Evolutionary conservation across 2,329 filamentous ascomycete species (phyloP).

Genomic region (Pseudogymnoascus sp.): DNA sequence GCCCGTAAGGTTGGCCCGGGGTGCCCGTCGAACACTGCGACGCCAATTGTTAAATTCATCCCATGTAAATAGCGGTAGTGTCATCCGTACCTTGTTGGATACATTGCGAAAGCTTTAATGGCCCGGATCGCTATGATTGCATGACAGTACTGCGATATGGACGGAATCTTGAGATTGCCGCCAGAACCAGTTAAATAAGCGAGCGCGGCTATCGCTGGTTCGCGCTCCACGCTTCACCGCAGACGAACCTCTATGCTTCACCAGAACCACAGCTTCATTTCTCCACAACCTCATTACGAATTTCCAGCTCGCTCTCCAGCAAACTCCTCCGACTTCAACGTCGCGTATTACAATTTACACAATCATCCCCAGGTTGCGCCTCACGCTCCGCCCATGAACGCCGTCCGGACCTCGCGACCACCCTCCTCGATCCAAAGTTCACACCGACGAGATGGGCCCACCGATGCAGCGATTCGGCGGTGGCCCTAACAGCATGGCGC

Average conservation of each 20-base stretch:
- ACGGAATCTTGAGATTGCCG: slow-evolving; percentile 1
- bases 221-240: slow-evolving; percentile 5
- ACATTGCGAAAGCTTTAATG: slow-evolving; percentile 21
- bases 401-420: slow-evolving; percentile 23
- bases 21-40: slow-evolving; percentile 27
- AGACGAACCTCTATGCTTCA: neutral
- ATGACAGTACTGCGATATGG: slow-evolving; percentile 5
- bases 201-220: slow-evolving; percentile 7
- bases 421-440: slow-evolving; percentile 24
- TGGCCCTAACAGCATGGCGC: slow-evolving; percentile 28
- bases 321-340: neutral
- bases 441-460: slow-evolving; percentile 27
- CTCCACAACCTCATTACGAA: neutral
- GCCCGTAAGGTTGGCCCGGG: slow-evolving; percentile 70
- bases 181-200: slow-evolving; percentile 8
- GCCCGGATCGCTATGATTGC: slow-evolving; percentile 6
- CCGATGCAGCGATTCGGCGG: slow-evolving; percentile 28
- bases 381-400: slow-evolving; percentile 27
- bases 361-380: slow-evolving; percentile 7
- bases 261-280: neutral
- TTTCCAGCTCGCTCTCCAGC: neutral
- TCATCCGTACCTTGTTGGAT: slow-evolving; percentile 23
- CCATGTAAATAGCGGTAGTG: slow-evolving; percentile 8
- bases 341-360: neutral
- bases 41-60: slow-evolving; percentile 12